These are phyloP conservation scores for Coleophoma cylindrospora DNA, from an alignment of 2,329 filamentous ascomycete species.

Conservation along the genomic window DNA sequence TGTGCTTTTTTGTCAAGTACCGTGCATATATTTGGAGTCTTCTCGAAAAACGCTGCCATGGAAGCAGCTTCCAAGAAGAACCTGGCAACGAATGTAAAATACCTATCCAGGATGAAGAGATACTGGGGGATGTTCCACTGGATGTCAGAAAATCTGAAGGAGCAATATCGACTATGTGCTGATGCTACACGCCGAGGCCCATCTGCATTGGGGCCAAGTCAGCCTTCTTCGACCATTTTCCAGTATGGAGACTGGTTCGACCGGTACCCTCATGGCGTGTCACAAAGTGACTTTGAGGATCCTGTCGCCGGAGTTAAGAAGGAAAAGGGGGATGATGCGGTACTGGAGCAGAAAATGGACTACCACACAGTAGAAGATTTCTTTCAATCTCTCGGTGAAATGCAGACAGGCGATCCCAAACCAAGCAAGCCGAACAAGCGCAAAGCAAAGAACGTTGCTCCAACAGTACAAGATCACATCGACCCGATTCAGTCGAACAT, in stretches of 20 bases:
- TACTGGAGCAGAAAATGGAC: constrained; percentile 82
- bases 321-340: constrained; percentile 79
- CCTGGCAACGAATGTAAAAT: constrained; percentile 81
- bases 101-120: constrained; percentile 89
- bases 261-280: constrained; percentile 87
- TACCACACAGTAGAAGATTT: constrained; percentile 94
- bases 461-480: constrained; percentile 12
- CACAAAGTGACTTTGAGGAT: constrained; percentile 77
- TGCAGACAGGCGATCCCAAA: constrained; percentile 31
- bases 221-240: constrained; percentile 62
- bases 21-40: constrained; percentile 89
- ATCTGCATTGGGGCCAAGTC: constrained; percentile 36
- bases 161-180: constrained; percentile 79
- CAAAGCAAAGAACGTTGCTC: constrained; percentile 33
- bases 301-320: constrained; percentile 62
- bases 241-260: constrained; percentile 99
- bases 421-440: constrained; percentile 25
- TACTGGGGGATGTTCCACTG: constrained; percentile 99
- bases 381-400: constrained; percentile 73
- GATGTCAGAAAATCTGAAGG: constrained; percentile 87
- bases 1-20: constrained; percentile 90
- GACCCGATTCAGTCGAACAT: constrained; percentile 19
- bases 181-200: constrained; percentile 71
- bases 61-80: constrained; percentile 79
- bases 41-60: constrained; percentile 73